Evolutionary conservation across 805 yeast genomes (phyloP).

Genomic region (Teunomyces funiuensis): DNA sequence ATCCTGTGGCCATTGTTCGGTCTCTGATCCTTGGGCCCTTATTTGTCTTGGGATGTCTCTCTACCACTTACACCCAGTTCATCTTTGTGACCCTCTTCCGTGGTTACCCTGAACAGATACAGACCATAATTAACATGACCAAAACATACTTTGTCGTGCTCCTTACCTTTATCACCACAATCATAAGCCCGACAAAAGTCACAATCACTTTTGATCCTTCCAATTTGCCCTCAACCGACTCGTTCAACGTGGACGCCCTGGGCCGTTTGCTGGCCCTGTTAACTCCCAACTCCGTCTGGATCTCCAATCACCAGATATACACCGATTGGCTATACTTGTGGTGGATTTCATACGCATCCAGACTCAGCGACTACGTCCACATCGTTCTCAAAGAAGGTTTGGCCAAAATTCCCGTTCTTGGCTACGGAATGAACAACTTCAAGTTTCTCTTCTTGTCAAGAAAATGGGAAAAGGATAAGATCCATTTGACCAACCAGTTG

Average conservation of each 20-base stretch:
- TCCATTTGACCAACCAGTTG: slow-evolving; percentile 55
- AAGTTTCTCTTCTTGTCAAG: slow-evolving; percentile 78
- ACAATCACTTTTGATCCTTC: slow-evolving; percentile 49
- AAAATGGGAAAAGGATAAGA: slow-evolving; percentile 80
- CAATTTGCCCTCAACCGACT: slow-evolving; percentile 6
- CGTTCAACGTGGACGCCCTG: slow-evolving; percentile 8
- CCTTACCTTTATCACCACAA: slow-evolving; percentile 49
- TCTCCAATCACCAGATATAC: slow-evolving; percentile 92
- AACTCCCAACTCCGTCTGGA: slow-evolving; percentile 55
- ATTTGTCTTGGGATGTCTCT: slow-evolving; percentile 29
- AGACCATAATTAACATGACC: slow-evolving; percentile 49
- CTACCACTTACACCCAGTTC: slow-evolving; percentile 49
- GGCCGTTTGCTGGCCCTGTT: slow-evolving; percentile 7
- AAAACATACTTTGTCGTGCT: slow-evolving; percentile 59
- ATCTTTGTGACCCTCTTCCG: slow-evolving; percentile 33
- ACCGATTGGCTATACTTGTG: slow-evolving; percentile 92
- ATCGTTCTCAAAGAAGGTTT: slow-evolving; percentile 75
- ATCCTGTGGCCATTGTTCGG: slow-evolving; percentile 17
- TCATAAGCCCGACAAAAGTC: slow-evolving; percentile 53
- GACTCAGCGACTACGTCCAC: slow-evolving; percentile 61
- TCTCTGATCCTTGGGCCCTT: slow-evolving; percentile 20
- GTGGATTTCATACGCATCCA: slow-evolving; percentile 76
- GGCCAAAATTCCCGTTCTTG: slow-evolving; percentile 71
- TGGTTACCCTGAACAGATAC: slow-evolving; percentile 32
- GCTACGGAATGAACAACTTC: slow-evolving; percentile 81